Base-by-base conservation (phyloP, 2,329 filamentous ascomycete species). In the Aureobasidium sp. region DNA sequence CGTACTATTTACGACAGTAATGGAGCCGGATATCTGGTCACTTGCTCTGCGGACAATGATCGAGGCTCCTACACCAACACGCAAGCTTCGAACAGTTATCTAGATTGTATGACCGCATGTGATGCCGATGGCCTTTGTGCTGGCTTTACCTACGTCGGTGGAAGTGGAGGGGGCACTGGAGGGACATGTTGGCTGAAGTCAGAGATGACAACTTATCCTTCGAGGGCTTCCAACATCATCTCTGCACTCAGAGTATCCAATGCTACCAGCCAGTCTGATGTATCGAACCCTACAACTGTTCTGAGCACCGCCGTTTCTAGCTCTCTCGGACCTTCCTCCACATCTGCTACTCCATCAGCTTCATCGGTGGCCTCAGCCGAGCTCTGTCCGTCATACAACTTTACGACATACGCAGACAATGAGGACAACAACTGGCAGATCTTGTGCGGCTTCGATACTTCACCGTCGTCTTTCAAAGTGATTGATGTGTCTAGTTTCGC, bases 111-210 rank as follows among this genome's bases (percentile, higher is more conserved):
- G 64, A 55, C 29, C 22, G 47, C 61, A 9, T 63, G 64, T 29
- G 64, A 65, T 44, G 34, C 56, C 3, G 44, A 56, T n/a, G 14
- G 11, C 2, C 22, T 27, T 22, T 65, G 64, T 56, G 36, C 31
- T 37, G 64, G 61, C 2, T 65, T 65, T 39, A 62, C 62, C 15
- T 65, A 63, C 14, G 66, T 65, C 20, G 59, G 67, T 2, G 60
- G 61, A 1, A 39, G 25, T 6, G 29, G 64, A 48, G 67, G 68
- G 20, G 48, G 42, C 39, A 65, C 66, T 14, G 25, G 61, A 12
- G 68, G 68, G 17, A 66, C 61, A 20, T 70, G 68, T 49, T 67
- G 63, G 55, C 61, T 69, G 29, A 68, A 68, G 44, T 64, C 55
- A n/a, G 34, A 49, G 27, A 63, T 64, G 51, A 59, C 51, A 2